A percentile compares a stretch with the other conserved stretches of the same genome.
phyloP scores from a whole-genome alignment of 1,284 basidiomycete genomes.

The Rhodotorula sp. region DNA sequence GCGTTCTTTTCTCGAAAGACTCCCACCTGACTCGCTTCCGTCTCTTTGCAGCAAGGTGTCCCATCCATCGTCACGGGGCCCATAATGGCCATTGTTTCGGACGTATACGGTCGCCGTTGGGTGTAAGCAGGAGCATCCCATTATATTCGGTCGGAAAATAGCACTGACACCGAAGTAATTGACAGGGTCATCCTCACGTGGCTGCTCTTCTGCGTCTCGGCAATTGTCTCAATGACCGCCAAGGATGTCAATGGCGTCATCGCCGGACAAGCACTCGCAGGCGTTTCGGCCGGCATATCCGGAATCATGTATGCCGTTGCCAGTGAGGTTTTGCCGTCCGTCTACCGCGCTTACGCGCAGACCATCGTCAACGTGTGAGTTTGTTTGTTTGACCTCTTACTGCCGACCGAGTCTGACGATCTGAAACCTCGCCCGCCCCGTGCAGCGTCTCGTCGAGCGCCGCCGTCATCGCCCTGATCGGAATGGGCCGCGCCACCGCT shows the following conservation, averaged over 20 bases:
- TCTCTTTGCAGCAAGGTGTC: slow-evolving; percentile 4
- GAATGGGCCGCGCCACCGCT: slow-evolving; percentile 5
- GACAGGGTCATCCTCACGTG: slow-evolving; percentile 12
- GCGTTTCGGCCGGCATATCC: slow-evolving; percentile 14
- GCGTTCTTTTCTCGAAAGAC: neutral
- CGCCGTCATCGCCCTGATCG: slow-evolving; percentile 14
- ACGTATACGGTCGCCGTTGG: slow-evolving; percentile 21
- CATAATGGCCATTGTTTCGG: slow-evolving; percentile 21
- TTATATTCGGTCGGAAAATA: too few relatives aligned
- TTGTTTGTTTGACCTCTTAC: neutral
- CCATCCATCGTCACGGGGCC: slow-evolving; percentile 22
- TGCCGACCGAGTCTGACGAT: too few relatives aligned
- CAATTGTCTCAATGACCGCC: slow-evolving; percentile 25
- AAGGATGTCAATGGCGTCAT: slow-evolving; percentile 17
- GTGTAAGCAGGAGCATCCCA: neutral
- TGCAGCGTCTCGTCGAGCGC: slow-evolving; percentile 7
- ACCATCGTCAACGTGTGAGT: slow-evolving; percentile 16
- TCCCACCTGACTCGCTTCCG: neutral
- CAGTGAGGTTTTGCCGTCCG: slow-evolving; percentile 10
- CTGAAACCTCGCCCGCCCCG: neutral
- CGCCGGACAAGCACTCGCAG: slow-evolving; percentile 9
- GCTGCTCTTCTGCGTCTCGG: slow-evolving; percentile 18
- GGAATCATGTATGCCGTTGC: slow-evolving; percentile 26
- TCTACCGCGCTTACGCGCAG: slow-evolving; percentile 15
- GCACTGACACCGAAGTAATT: neutral